phyloP scores from a whole-genome alignment of 164 flowering plant species.

The Dillenia turbinata region DNA sequence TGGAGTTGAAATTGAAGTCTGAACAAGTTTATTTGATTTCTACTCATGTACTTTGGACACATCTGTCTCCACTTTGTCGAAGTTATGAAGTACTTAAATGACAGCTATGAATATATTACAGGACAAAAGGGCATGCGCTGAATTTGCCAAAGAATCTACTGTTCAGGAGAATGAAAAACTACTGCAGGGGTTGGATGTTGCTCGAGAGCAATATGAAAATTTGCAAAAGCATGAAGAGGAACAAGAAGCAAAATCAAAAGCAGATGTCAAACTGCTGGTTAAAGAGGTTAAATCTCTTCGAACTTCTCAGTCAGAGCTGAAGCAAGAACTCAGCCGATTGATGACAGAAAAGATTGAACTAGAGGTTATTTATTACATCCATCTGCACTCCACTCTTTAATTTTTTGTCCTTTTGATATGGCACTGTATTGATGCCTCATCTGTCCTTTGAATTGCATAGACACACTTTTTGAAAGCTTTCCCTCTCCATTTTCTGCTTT shows the following conservation, averaged over 20 bases:
- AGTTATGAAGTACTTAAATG: too few relatives aligned
- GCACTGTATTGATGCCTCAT: too few relatives aligned
- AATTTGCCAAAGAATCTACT: conserved; percentile 29
- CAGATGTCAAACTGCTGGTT: conserved; percentile 84
- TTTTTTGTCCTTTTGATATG: too few relatives aligned
- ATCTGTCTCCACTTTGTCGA: too few relatives aligned
- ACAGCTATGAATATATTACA: conserved; percentile 20
- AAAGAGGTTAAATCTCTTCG: conserved; percentile 94
- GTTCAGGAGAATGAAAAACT: conserved; percentile 42
- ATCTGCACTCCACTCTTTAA: too few relatives aligned
- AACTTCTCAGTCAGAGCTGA: conserved; percentile 60
- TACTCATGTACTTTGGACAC: too few relatives aligned
- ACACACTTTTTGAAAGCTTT: too few relatives aligned
- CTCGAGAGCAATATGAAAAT: conserved; percentile 54
- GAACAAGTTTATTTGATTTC: conserved; percentile 46
- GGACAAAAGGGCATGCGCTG: conserved; percentile 42
- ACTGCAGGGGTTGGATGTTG: conserved; percentile 56
- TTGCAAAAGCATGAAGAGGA: conserved; percentile 57
- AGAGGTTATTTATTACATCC: conserved; percentile 37
- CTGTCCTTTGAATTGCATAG: too few relatives aligned
- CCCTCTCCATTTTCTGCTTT: too few relatives aligned
- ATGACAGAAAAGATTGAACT: conserved; percentile 51
- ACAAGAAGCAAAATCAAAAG: conserved; percentile 72
- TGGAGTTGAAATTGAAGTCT: conserved; percentile 72
- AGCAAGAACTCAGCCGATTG: conserved; percentile 60